Percentiles rank a stretch among this genome's conserved stretches.
Evolutionary conservation across 345 rosid genomes (phyloP).

Genomic region (Triadica sebifera): DNA sequence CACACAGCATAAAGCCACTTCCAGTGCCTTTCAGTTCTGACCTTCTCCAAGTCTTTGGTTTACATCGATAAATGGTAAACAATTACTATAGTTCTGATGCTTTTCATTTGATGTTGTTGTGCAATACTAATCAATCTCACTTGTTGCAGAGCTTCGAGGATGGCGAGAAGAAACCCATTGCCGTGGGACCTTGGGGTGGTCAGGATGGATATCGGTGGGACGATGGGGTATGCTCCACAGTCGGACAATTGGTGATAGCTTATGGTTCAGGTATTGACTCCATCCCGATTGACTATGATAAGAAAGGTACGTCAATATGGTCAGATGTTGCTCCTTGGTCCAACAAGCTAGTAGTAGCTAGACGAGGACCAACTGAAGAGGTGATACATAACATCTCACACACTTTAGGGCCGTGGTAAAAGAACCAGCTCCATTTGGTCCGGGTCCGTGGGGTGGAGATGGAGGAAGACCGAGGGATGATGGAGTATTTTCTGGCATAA

Average conservation of each 20-base stretch:
- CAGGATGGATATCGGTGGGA: conserved; percentile 66
- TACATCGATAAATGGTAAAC: conserved; percentile 38
- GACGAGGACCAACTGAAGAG: conserved; percentile 59
- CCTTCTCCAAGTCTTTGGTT: conserved; percentile 18
- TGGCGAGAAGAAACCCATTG: conserved; percentile 43
- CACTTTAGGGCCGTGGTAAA: conserved; percentile 40
- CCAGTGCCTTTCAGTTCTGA: neutral
- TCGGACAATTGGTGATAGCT: conserved; percentile 61
- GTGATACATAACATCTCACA: conserved; percentile 21
- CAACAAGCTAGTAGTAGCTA: conserved; percentile 62
- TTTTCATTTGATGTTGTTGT: conserved; percentile 8
- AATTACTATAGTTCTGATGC: conserved; percentile 9
- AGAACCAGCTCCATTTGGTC: conserved; percentile 73
- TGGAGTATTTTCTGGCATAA: conserved; percentile 83
- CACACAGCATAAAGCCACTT: conserved; percentile 17
- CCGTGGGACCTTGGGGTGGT: conserved; percentile 90
- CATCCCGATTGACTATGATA: conserved; percentile 71
- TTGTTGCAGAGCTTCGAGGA: conserved; percentile 42
- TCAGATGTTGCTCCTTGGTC: conserved; percentile 65
- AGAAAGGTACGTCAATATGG: conserved; percentile 66
- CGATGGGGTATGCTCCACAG: conserved; percentile 57
- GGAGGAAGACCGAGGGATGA: conserved; percentile 88
- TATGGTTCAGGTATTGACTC: conserved; percentile 68
- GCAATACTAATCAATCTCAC: conserved; percentile 13
- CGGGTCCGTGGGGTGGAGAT: conserved; percentile 96